Percentiles rank a stretch among this genome's conserved stretches.
phyloP scores from a whole-genome alignment of 257 asterid genomes.

The Orobanche coerulescens region DNA sequence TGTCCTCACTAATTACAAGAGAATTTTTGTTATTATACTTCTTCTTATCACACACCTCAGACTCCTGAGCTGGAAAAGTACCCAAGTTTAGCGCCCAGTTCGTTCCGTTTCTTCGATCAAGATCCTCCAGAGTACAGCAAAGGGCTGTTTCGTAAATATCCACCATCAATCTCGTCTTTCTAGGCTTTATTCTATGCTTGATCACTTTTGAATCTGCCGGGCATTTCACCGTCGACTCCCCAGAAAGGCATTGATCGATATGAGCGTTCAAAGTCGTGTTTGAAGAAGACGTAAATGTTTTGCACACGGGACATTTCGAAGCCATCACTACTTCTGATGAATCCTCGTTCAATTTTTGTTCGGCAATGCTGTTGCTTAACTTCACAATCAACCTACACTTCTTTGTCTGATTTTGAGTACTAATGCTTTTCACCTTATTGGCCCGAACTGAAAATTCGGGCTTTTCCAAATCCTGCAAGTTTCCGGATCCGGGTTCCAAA shows the following conservation, averaged over 20 bases:
- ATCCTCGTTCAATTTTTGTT: conserved; percentile 33
- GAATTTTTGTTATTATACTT: conserved; percentile 10
- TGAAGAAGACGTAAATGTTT: conserved; percentile 66
- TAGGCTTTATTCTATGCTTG: conserved; percentile 59
- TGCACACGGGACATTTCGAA: conserved; percentile 87
- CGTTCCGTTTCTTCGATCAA: conserved; percentile 64
- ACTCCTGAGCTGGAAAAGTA: conserved; percentile 31
- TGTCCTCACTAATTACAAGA: conserved; percentile 23
- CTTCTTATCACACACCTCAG: conserved; percentile 23
- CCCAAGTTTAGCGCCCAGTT: conserved; percentile 42
- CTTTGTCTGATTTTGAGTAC: conserved; percentile 29
- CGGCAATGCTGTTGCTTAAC: conserved; percentile 32
- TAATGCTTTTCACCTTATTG: conserved; percentile 20
- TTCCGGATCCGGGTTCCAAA: conserved; percentile 28
- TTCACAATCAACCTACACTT: conserved; percentile 49
- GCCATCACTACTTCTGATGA: conserved; percentile 47
- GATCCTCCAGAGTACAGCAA: conserved; percentile 66
- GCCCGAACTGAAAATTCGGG: conserved; percentile 23
- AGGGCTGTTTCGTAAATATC: conserved; percentile 59
- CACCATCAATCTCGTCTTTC: conserved; percentile 49
- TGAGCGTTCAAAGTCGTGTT: conserved; percentile 88
- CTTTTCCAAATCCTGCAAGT: conserved; percentile 18
- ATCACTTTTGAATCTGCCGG: conserved; percentile 33
- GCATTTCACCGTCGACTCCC: conserved; percentile 37
- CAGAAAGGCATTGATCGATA: conserved; percentile 80